A percentile compares a stretch with the other conserved stretches of the same genome.
Evolutionary conservation across 139 green algal genomes (phyloP).

Genomic region (Asterochloris erici): DNA sequence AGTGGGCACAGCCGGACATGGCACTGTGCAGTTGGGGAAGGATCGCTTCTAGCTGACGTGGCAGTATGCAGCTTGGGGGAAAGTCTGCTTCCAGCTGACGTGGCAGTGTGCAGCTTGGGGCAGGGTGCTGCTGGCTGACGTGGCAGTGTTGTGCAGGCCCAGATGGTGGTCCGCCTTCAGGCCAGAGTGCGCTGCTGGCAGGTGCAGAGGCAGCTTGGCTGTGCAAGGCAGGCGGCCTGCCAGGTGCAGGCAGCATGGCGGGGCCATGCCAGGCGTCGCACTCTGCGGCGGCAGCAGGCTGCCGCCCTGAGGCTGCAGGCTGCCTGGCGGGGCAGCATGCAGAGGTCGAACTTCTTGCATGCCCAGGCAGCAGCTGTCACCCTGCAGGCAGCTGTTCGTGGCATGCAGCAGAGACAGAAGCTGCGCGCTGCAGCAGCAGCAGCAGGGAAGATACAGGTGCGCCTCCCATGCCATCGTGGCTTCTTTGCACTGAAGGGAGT

Average conservation of each 20-base stretch:
- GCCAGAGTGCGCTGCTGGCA: neutral
- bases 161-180: neutral
- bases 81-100: neutral
- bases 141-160: neutral
- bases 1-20: no score
- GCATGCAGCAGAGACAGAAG: neutral
- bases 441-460: neutral
- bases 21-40: neutral
- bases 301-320: conserved; percentile 15
- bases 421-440: neutral
- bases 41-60: no score
- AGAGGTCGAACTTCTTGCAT: neutral
- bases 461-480: neutral
- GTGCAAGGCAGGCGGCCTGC: no score
- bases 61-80: neutral
- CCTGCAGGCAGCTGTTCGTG: conserved; percentile 4
- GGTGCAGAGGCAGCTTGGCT: neutral
- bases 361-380: neutral
- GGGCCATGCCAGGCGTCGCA: neutral
- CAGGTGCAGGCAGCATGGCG: conserved; percentile 3
- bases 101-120: neutral
- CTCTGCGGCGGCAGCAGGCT: neutral
- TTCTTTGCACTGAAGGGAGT: neutral
- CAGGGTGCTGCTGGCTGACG: neutral
- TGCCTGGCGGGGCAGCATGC: conserved; percentile 1